A percentile compares a stretch with the other conserved stretches of the same genome.
Evolutionary conservation across 306 rosid species (phyloP).

Genomic region (Alnus glutinosa): DNA sequence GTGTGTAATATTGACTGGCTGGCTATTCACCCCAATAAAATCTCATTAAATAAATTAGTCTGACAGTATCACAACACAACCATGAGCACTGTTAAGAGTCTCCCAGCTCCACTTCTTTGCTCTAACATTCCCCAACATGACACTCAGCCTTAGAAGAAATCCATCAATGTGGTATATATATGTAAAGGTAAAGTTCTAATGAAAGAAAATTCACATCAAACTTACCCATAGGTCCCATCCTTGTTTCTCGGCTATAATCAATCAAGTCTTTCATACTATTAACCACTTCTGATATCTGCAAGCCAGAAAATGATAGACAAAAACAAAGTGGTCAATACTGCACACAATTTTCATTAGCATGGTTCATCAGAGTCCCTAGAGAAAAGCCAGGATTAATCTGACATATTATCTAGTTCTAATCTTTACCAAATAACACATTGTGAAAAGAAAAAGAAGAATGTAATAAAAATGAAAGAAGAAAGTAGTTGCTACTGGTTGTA

Average conservation of each 20-base stretch:
- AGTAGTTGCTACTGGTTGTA: background rate
- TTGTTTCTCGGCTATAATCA: conserved; percentile 91
- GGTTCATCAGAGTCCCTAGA: background rate
- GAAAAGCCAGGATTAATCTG: background rate
- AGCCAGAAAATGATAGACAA: conserved; percentile 19
- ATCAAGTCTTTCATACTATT: conserved; percentile 99
- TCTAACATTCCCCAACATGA: conserved; percentile 4
- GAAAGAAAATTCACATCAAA: conserved; percentile 12
- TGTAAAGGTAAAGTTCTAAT: background rate
- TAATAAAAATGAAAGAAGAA: background rate
- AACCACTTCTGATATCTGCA: conserved; percentile 98
- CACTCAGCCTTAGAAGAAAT: background rate
- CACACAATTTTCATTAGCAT: background rate
- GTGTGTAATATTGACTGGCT: background rate
- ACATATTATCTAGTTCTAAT: background rate
- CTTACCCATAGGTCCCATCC: conserved; percentile 95
- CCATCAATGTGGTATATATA: background rate
- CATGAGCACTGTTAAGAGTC: background rate
- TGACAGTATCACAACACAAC: background rate
- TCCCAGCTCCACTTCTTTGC: background rate
- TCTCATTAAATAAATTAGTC: background rate
- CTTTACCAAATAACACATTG: background rate
- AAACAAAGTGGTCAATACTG: conserved; percentile 3
- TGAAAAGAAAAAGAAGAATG: background rate
- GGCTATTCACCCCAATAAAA: background rate